Conservation (phyloP, 768 basidiomycete genomes). For the Serendipita indica region DNA sequence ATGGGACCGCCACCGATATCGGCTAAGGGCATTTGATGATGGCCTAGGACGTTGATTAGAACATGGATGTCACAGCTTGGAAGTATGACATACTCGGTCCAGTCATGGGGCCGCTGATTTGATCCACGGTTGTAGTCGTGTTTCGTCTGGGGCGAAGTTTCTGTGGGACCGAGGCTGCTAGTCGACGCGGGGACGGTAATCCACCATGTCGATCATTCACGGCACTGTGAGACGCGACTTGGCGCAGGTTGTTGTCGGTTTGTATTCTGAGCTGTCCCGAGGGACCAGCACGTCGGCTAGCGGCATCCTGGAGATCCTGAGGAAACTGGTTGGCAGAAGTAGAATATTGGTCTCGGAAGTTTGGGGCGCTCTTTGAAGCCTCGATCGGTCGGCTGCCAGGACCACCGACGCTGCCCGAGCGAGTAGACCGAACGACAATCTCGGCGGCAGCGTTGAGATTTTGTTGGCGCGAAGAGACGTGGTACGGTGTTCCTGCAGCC, state of each 20-base stretch:
- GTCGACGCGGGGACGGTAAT: neutral
- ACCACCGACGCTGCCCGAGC: neutral
- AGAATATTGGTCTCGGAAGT: constrained; percentile 10
- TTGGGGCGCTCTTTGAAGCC: neutral
- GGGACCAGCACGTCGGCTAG: neutral
- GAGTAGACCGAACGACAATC: constrained; percentile 28
- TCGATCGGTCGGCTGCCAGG: neutral
- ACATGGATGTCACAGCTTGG: neutral
- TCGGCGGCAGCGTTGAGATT: constrained; percentile 60
- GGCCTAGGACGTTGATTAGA: neutral
- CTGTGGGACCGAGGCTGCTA: neutral
- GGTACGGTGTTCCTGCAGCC: constrained; percentile 10
- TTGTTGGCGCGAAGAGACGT: constrained; percentile 45
- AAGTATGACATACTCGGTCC: neutral
- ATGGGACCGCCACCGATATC: constrained; percentile 11
- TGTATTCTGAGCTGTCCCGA: neutral
- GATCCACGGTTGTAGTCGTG: neutral
- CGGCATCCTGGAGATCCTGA: neutral
- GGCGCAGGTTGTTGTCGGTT: neutral
- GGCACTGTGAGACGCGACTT: neutral
- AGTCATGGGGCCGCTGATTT: neutral
- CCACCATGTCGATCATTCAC: neutral
- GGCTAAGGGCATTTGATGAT: neutral
- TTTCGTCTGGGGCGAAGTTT: neutral
- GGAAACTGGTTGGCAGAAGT: neutral